Conservation (phyloP, 108 stramenopile species). For the Skeletonema costatum region DNA sequence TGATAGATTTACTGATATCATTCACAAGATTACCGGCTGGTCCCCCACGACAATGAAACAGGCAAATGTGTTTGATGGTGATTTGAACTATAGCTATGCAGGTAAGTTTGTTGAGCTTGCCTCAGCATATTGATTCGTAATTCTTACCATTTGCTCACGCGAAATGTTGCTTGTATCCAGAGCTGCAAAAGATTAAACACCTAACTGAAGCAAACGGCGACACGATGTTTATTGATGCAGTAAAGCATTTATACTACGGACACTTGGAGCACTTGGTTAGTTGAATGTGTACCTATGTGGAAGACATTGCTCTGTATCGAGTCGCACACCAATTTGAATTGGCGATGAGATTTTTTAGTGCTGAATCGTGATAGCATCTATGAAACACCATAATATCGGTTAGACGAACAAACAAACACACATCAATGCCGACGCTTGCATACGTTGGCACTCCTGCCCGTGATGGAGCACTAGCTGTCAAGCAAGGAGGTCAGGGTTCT, state of each 20-base stretch:
- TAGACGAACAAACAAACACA: not conserved
- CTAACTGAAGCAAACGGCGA: slow-evolving; percentile 48
- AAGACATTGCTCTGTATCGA: not conserved
- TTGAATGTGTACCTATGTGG: not conserved
- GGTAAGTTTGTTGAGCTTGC: slow-evolving; percentile 20
- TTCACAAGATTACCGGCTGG: slow-evolving; percentile 40
- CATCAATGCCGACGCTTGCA: not conserved
- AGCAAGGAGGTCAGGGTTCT: not conserved
- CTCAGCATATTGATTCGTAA: too few species aligned
- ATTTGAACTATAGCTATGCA: slow-evolving; percentile 37
- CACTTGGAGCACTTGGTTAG: not conserved
- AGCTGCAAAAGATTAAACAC: slow-evolving; percentile 20
- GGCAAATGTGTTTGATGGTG: slow-evolving; percentile 31
- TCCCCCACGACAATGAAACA: slow-evolving; percentile 2
- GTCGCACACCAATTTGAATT: not conserved
- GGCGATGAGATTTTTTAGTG: not conserved
- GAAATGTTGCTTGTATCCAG: not conserved
- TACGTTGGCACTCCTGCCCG: not conserved
- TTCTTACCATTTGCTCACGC: too few species aligned
- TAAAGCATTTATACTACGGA: slow-evolving; percentile 37
- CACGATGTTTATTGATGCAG: slow-evolving; percentile 50
- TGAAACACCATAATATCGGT: too few species aligned
- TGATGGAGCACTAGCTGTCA: not conserved
- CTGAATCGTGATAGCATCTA: not conserved
- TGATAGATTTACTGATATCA: slow-evolving; percentile 18